Conservation (phyloP, 2,329 filamentous ascomycete species). For the Teratosphaeria nubilosa region DNA sequence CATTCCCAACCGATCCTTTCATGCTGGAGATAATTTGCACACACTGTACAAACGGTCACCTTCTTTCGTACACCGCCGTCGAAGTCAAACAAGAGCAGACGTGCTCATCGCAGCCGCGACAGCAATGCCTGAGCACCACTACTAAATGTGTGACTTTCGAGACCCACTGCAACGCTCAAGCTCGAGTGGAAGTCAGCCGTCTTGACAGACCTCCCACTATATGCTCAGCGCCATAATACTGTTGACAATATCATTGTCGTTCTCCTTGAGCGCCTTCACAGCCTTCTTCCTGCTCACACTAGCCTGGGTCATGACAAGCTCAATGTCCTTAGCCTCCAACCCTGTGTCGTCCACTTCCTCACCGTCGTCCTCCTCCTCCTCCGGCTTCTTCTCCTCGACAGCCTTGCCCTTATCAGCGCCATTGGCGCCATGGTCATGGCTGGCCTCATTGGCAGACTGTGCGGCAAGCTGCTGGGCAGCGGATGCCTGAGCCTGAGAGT, state of each 20-base stretch:
- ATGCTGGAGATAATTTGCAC: background rate
- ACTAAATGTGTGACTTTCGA: background rate
- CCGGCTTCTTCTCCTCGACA: slow-evolving; percentile 50
- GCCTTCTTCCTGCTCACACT: slow-evolving; percentile 97
- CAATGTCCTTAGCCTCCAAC: slow-evolving; percentile 98
- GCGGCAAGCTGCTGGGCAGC: slow-evolving; percentile 91
- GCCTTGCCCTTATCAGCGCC: slow-evolving; percentile 69
- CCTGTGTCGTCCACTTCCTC: slow-evolving; percentile 93
- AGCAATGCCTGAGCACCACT: background rate
- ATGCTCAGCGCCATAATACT: slow-evolving; percentile 90
- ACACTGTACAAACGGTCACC: background rate
- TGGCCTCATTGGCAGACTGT: slow-evolving; percentile 57
- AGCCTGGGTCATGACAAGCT: slow-evolving; percentile 97
- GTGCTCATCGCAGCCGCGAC: background rate
- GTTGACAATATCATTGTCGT: slow-evolving; percentile 99
- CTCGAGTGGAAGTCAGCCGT: no score
- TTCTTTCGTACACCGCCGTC: background rate
- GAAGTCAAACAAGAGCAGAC: background rate
- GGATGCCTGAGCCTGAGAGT: slow-evolving; percentile 92
- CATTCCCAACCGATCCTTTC: background rate
- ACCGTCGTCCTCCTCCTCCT: slow-evolving; percentile 77
- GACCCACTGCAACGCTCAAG: background rate
- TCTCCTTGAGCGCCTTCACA: slow-evolving; percentile 96
- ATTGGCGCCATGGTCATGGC: slow-evolving; percentile 67
- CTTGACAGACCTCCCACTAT: slow-evolving; percentile 22